phyloP scores from a whole-genome alignment of 805 yeast genomes.

The Middelhovenomyces tepae region DNA sequence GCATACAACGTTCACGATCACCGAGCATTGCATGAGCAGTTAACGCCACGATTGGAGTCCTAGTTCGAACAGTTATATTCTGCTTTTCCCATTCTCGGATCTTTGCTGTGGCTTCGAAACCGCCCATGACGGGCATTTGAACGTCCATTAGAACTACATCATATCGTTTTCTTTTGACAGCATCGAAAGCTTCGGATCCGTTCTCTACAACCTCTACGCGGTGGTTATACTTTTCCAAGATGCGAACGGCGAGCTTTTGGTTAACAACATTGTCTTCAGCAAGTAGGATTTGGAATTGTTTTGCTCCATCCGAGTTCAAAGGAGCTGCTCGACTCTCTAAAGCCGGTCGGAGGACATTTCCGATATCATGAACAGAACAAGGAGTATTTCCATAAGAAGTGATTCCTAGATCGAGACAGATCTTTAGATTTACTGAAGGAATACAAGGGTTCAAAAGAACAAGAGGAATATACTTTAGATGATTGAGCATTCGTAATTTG shows the following conservation, averaged over 20 bases:
- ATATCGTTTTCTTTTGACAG: slow-evolving; percentile 54
- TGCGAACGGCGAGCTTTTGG: slow-evolving; percentile 79
- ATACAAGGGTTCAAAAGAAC: slow-evolving; percentile 69
- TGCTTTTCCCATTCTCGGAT: slow-evolving; percentile 84
- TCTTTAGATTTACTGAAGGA: slow-evolving; percentile 69
- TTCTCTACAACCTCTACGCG: slow-evolving; percentile 77
- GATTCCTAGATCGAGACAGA: slow-evolving; percentile 78
- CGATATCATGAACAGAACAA: slow-evolving; percentile 71
- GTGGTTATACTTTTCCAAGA: slow-evolving; percentile 80
- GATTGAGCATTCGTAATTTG: slow-evolving; percentile 57
- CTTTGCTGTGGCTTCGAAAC: slow-evolving; percentile 82
- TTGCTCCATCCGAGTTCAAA: slow-evolving; percentile 68
- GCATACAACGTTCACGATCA: slow-evolving; percentile 76
- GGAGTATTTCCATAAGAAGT: slow-evolving; percentile 86
- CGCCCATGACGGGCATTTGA: slow-evolving; percentile 95
- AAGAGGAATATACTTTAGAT: slow-evolving; percentile 76
- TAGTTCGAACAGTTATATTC: slow-evolving; percentile 59
- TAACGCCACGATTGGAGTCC: slow-evolving; percentile 82
- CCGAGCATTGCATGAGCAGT: slow-evolving; percentile 96
- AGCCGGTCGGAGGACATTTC: slow-evolving; percentile 77
- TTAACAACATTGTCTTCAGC: slow-evolving; percentile 86
- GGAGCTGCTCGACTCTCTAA: slow-evolving; percentile 75
- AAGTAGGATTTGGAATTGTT: slow-evolving; percentile 60
- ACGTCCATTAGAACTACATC: slow-evolving; percentile 89
- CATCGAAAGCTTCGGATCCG: slow-evolving; percentile 75